A percentile compares a stretch with the other conserved stretches of the same genome.
phyloP scores from a whole-genome alignment of 257 asterid species.

The Nemophila menziesii region DNA sequence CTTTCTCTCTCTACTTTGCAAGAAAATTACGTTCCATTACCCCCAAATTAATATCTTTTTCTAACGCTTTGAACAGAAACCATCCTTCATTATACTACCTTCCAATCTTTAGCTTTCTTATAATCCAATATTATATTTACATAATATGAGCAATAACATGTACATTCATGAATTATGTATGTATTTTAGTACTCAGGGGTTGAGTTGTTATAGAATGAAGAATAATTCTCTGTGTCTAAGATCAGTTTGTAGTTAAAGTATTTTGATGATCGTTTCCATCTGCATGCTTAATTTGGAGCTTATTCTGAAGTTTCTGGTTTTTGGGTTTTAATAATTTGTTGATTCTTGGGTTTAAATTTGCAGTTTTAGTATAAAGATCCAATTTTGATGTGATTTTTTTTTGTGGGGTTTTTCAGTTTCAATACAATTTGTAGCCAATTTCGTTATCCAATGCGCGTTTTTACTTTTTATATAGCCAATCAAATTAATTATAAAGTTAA shows the following conservation, averaged over 20 bases:
- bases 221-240: constrained; percentile 16
- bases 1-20: constrained; percentile 16
- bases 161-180: constrained; percentile 24
- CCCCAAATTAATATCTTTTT: constrained; percentile 19
- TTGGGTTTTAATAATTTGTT: constrained; percentile 3
- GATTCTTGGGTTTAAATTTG: constrained; percentile 2
- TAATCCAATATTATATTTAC: neutral
- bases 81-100: constrained; percentile 3
- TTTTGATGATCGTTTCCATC: neutral
- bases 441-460: constrained; percentile 4
- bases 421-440: neutral
- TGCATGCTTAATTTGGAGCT: constrained; percentile 7
- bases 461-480: constrained; percentile 1
- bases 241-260: constrained; percentile 11
- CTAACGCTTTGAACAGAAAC: constrained; percentile 11
- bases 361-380: constrained; percentile 5
- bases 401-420: constrained; percentile 1
- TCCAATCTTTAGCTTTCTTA: constrained; percentile 10
- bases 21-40: constrained; percentile 32
- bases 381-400: constrained; percentile 2
- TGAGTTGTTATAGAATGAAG: constrained; percentile 11
- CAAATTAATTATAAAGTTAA: constrained; percentile 8
- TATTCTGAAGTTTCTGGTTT: constrained; percentile 1
- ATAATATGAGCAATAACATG: constrained; percentile 19
- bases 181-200: constrained; percentile 16